These are phyloP conservation scores for Calocybe gambosa DNA, from an alignment of 1,284 basidiomycete species.

Conservation along the genomic window DNA sequence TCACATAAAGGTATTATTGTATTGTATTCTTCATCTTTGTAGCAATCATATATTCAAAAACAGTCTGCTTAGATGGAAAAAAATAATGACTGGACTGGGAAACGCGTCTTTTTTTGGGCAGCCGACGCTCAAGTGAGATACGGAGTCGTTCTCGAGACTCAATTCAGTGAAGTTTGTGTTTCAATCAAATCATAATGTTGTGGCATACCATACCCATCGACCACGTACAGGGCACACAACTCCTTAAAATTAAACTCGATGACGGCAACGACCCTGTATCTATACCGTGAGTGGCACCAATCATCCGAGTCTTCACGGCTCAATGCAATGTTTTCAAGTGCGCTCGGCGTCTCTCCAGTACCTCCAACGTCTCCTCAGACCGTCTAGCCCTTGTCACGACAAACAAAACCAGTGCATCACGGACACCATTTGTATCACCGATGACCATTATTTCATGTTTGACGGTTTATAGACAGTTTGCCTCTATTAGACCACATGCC, in stretches of 20 bases:
- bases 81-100: slow-evolving; percentile 16
- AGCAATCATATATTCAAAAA: no score
- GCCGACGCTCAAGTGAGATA: slow-evolving; percentile 17
- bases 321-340: slow-evolving; percentile 9
- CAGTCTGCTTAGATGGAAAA: slow-evolving; percentile 3
- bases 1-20: no score
- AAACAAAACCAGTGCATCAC: neutral
- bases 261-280: slow-evolving; percentile 15
- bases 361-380: slow-evolving; percentile 4
- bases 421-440: neutral
- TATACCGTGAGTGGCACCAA: slow-evolving; percentile 15
- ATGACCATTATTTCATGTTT: neutral
- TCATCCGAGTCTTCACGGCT: neutral
- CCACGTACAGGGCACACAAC: slow-evolving; percentile 15
- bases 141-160: slow-evolving; percentile 18
- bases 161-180: slow-evolving; percentile 16
- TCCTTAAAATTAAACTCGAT: slow-evolving; percentile 18
- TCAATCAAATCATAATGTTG: neutral
- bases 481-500: neutral
- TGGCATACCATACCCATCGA: neutral
- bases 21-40: no score
- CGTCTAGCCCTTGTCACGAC: neutral
- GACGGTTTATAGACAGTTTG: neutral
- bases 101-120: slow-evolving; percentile 21
- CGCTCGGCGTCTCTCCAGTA: slow-evolving; percentile 16